These are phyloP conservation scores for Danielia oregonensis DNA, from an alignment of 805 yeast species.

Conservation along the genomic window DNA sequence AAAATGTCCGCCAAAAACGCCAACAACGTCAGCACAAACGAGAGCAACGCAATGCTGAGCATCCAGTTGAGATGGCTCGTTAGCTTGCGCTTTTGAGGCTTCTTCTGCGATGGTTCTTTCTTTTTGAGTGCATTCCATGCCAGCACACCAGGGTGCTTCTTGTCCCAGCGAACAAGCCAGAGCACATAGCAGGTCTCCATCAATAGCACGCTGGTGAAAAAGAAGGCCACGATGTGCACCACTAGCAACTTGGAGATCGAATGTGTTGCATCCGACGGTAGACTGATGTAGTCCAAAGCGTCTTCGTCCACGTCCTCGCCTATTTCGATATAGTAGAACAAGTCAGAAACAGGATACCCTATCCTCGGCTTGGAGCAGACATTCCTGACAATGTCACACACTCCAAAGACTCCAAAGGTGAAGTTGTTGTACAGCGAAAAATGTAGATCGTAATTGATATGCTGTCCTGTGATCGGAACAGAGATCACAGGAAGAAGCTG, in stretches of 20 bases:
- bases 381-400: constrained; percentile 27
- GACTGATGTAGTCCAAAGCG: constrained; percentile 22
- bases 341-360: constrained; percentile 31
- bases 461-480: constrained; percentile 37
- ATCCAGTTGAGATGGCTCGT: constrained; percentile 43
- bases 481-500: constrained; percentile 40
- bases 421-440: constrained; percentile 29
- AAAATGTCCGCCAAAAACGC: constrained; percentile 81
- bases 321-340: constrained; percentile 11
- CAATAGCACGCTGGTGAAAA: constrained; percentile 20
- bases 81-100: constrained; percentile 3
- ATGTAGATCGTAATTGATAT: constrained; percentile 20
- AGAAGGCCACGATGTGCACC: constrained; percentile 39
- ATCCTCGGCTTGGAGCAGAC: constrained; percentile 32
- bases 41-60: constrained; percentile 58
- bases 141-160: not conserved
- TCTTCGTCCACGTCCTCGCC: constrained; percentile 4
- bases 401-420: constrained; percentile 44
- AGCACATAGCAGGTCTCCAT: constrained; percentile 6
- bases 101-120: not conserved
- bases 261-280: constrained; percentile 40
- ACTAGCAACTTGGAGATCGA: constrained; percentile 39
- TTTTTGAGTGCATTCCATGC: not conserved
- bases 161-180: not conserved
- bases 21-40: constrained; percentile 65